Evolutionary conservation across 257 asterid genomes (phyloP).

Genomic region (Osmanthus fragrans): DNA sequence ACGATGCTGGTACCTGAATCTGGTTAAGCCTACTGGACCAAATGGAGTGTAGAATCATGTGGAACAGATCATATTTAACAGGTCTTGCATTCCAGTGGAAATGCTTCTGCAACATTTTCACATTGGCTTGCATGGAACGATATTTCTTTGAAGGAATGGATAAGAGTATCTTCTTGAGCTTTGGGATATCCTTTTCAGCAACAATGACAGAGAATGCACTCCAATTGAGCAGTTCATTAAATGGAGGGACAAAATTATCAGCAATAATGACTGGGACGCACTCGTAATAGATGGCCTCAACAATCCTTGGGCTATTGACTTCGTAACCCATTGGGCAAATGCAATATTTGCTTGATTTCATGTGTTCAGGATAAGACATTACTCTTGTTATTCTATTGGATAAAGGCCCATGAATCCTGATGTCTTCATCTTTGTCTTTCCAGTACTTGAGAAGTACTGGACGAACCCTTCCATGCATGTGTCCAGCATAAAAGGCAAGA

Average conservation of each 20-base stretch:
- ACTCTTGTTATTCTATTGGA: slow-evolving; percentile 53
- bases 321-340: slow-evolving; percentile 92
- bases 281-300: slow-evolving; percentile 81
- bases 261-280: slow-evolving; percentile 92
- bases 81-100: slow-evolving; percentile 76
- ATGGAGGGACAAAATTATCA: slow-evolving; percentile 69
- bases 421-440: slow-evolving; percentile 67
- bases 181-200: slow-evolving; percentile 78
- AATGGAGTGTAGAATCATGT: slow-evolving; percentile 85
- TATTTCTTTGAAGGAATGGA: slow-evolving; percentile 64
- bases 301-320: slow-evolving; percentile 92
- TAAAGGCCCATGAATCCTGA: slow-evolving; percentile 65
- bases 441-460: slow-evolving; percentile 70
- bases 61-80: slow-evolving; percentile 70
- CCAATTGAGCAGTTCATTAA: slow-evolving; percentile 69
- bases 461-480: slow-evolving; percentile 81
- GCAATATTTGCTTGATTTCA: slow-evolving; percentile 97
- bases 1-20: slow-evolving; percentile 34
- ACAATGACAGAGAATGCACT: slow-evolving; percentile 68
- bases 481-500: slow-evolving; percentile 90
- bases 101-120: slow-evolving; percentile 82
- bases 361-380: slow-evolving; percentile 69
- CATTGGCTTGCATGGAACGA: slow-evolving; percentile 67
- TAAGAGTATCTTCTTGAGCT: slow-evolving; percentile 65
- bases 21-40: slow-evolving; percentile 83